These are phyloP conservation scores for Colletotrichum eleusines DNA, from an alignment of 2,329 filamentous ascomycete species.

Conservation along the genomic window DNA sequence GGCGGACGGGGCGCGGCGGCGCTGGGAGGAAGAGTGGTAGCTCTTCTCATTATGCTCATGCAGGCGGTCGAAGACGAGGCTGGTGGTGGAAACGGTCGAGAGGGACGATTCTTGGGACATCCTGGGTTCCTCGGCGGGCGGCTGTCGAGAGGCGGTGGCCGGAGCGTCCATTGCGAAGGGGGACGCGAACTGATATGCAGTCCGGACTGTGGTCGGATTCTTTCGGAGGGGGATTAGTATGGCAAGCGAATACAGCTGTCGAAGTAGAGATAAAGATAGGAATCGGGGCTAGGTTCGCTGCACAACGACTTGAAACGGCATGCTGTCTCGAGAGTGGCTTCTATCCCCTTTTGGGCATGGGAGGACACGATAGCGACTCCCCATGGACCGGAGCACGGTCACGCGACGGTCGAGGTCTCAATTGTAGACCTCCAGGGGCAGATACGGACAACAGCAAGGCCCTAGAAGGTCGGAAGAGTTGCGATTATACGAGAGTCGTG, in stretches of 20 bases:
- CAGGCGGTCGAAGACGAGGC: constrained; percentile 83
- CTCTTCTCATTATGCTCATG: constrained; percentile 64
- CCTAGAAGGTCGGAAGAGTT: neutral
- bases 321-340: constrained; percentile 41
- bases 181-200: constrained; percentile 15
- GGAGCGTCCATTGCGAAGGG: constrained; percentile 29
- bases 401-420: neutral
- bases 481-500: constrained; percentile 5
- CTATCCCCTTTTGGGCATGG: constrained; percentile 35
- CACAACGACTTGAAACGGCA: constrained; percentile 39
- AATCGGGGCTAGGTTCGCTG: constrained; percentile 36
- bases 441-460: neutral
- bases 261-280: constrained; percentile 16
- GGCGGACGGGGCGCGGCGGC: constrained; percentile 27
- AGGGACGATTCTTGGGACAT: constrained; percentile 67
- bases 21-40: constrained; percentile 42
- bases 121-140: constrained; percentile 45
- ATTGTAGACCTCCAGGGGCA: neutral
- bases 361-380: constrained; percentile 21
- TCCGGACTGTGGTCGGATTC: neutral
- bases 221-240: neutral
- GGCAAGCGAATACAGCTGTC: neutral
- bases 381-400: constrained; percentile 27
- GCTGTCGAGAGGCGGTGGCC: constrained; percentile 26
- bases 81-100: constrained; percentile 86